A percentile compares a stretch with the other conserved stretches of the same genome.
Conservation (phyloP, 2,329 filamentous ascomycete species). For the Alternaria alternata region DNA sequence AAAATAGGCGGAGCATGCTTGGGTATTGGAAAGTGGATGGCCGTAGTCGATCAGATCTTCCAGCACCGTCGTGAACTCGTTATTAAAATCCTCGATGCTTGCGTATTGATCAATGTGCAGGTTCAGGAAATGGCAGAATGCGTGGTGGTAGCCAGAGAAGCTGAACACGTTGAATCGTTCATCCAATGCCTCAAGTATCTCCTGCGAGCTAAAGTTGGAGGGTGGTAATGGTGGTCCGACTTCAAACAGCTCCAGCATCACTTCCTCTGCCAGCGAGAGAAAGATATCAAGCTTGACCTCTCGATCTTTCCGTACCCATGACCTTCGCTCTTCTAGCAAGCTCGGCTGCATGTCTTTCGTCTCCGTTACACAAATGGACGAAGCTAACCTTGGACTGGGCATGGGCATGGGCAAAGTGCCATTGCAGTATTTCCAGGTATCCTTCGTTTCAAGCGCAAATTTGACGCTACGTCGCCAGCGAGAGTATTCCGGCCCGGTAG, state of each 20-base stretch:
- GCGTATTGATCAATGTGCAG: conserved; percentile 47
- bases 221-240: conserved; percentile 47
- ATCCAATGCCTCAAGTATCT: conserved; percentile 46
- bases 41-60: conserved; percentile 47
- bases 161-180: conserved; percentile 38
- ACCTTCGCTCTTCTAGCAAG: conserved; percentile 45
- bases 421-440: conserved; percentile 46
- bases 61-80: conserved; percentile 42
- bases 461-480: conserved; percentile 45
- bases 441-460: conserved; percentile 42
- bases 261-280: conserved; percentile 47
- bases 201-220: conserved; percentile 39
- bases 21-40: conserved; percentile 42
- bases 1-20: conserved; percentile 50
- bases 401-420: conserved; percentile 45
- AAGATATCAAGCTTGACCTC: conserved; percentile 50
- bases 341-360: conserved; percentile 38
- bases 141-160: conserved; percentile 49
- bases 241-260: conserved; percentile 49
- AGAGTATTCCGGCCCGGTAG: conserved; percentile 42
- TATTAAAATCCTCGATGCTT: conserved; percentile 46
- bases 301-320: conserved; percentile 47
- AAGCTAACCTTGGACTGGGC: conserved; percentile 37
- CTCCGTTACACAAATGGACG: conserved; percentile 23
- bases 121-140: conserved; percentile 50